Base-by-base conservation (phyloP, 164 flowering plant species). In the grape (Vitis vinifera) region DNA sequence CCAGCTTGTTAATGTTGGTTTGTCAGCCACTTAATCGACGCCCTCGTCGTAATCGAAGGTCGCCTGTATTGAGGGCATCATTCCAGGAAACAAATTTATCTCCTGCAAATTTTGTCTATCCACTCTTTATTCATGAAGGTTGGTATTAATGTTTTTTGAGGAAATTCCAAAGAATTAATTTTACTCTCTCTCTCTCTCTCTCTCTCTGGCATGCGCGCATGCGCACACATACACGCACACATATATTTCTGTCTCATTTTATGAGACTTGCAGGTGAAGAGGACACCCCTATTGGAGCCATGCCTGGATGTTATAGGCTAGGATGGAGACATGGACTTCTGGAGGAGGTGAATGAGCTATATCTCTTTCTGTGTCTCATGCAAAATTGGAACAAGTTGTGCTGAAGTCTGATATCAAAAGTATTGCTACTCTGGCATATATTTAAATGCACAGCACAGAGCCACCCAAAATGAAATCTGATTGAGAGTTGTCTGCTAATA, bases 311-410 rank as follows among this genome's bases (percentile, higher is more conserved):
- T 67, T 95, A 88, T 74, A 89, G 99, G 83, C 93, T 93, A 59
- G 99, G 99, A 30, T 93, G 99, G 99, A 87, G 97, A 77, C 97
- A 93, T 80, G 99, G 99, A 59, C 93, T 93, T 75, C 63, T 95
- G 23, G 91, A 90, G 78, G 98, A 95, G 97, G 99, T 93, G 60
- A 70, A 44, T 69, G 10, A 49, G 67, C 67, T 76, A 30, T 51
- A 23, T 44, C 52, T 8, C 7, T 11, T 49, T 64, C 16, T 53
- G 11, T 44, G 1, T 27, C 30, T 51, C 15, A 27, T 55, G 51
- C 57, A 16, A 7, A 50, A 15, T 48, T 10, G 10, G 2, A 23
- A 51, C 51, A 9, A 29, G 31, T 51, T 27, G 48, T 10, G 4
- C 17, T 57, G 15, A 19, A 63, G 3, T 53, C 56, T 51, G 16